These are phyloP conservation scores for Elymus sibiricus DNA, from an alignment of 176 grass and related monocot genomes.

Conservation along the genomic window DNA sequence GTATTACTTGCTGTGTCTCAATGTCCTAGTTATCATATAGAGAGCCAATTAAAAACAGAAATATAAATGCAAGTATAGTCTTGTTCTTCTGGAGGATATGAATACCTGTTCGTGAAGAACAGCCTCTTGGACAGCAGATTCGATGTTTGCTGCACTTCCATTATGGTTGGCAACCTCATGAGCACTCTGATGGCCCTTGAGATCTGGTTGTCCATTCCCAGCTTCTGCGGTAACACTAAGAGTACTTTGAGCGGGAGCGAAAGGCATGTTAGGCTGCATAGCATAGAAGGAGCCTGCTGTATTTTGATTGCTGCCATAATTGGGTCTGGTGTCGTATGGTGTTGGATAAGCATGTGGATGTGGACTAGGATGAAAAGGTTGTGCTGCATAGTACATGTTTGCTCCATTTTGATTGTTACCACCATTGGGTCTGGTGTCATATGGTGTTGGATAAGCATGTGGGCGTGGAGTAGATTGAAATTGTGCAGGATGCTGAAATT, in stretches of 20 bases:
- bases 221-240: background rate
- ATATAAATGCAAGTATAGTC: conserved; percentile 13
- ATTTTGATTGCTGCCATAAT: conserved; percentile 14
- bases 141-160: conserved; percentile 39
- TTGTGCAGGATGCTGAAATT: conserved; percentile 13
- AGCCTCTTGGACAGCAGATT: conserved; percentile 72
- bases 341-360: conserved; percentile 23
- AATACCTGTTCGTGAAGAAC: conserved; percentile 83
- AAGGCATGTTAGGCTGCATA: conserved; percentile 16
- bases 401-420: conserved; percentile 10
- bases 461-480: conserved; percentile 9
- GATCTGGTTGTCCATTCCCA: conserved; percentile 21
- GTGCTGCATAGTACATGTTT: conserved; percentile 26
- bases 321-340: background rate
- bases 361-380: background rate
- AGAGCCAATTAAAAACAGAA: conserved; percentile 34
- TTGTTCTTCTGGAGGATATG: conserved; percentile 20
- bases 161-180: background rate
- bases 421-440: conserved; percentile 3
- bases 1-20: conserved; percentile 79
- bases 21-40: conserved; percentile 72
- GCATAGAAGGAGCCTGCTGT: conserved; percentile 12
- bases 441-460: conserved; percentile 18
- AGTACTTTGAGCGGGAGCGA: conserved; percentile 4
- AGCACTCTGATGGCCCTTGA: background rate